Base-by-base conservation (phyloP, 2,329 filamentous ascomycete genomes). In the Chaetomium sp. region DNA sequence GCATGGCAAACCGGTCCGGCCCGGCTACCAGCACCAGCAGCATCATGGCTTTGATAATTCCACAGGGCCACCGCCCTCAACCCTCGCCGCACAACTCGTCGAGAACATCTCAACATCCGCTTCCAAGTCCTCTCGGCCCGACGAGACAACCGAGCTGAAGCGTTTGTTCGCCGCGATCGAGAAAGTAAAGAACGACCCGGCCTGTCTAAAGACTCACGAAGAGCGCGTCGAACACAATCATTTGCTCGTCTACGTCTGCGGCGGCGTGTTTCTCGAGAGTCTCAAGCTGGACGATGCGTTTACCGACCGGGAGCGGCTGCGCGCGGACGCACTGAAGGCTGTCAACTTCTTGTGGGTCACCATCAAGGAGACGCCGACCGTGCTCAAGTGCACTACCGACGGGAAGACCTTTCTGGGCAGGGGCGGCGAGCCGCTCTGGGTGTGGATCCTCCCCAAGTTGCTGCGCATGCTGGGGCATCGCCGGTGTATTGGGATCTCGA, bases 41-140 rank as follows among this genome's bases (percentile, higher is more conserved):
- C 60, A 50, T 10, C 49, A 58, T 58, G 66, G 51, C 54, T 54
- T 66, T 60, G 58, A 55, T 19, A 64, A 67, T 47, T 60, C 67
- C 33, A 56, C 38, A 3, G 73, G 65, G 10, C 79, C 81, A 54
- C 87, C 87, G 47, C 90, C 92, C 13, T 97, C 93, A 19, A 96
- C 93, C 10, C 83, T 97, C 72, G 92, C 93, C 60, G 92, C 92
- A 13, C 91, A 96, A 76, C 87, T 97, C 64, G 92, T 95, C 68
- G 89, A 91, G 74, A 92, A 91, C 74, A 87, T 93, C 67, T 87
- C 90, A 51, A 85, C 89, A 25, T 85, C 85, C 57, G 82, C 84
- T 13, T 27, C 85, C 59, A 62, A 84, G 53, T 83, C 85, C 60
- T 68, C 71, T 3, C 83, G 85, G 71, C 85, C 85, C 60, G 84